Evolutionary conservation across 768 basidiomycete genomes (phyloP), one percentile per base, ranked within the genome.

Genomic region (Psilocybe cyanescens): DNA sequence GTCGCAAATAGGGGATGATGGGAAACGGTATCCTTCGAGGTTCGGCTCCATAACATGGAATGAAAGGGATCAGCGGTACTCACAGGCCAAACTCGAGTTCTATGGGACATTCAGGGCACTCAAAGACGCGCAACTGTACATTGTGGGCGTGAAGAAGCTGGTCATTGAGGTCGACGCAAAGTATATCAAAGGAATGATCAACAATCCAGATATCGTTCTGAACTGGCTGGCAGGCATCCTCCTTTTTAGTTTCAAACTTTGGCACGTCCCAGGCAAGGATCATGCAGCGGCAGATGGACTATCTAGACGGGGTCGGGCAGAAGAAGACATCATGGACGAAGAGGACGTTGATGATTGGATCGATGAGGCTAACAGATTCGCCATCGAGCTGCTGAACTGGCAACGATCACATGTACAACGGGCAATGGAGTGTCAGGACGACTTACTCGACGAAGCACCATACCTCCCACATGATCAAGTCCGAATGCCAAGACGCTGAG

Each of bases 201-300:
- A 74, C 28, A 76, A 19, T 19, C 19, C 19, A 2, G 19, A 19
- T 19, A 19, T 19, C 19, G 19, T 19, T 19, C 19, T 19, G 19
- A 19, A 19, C 19, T 82, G 81, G 81, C 77, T 82, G 45, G 71
- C 72, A 0, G 72, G 62, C 1, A 79, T 82, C 14, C 65, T 74
- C 0, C 56, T 78, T 0, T 81, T 78, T 54, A 49, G 71, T 17
- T 78, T 79, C 61, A 61, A 63, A 1, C 61, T 81, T 1, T 57
- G 69, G 0, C 81, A 82, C 54, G 68, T 82, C 1, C 74, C 76
- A 1, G 71, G 64, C 0, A 45, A 19, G 1, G 19, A 19, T 19
- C 19, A 19, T 19, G 19, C 19, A 2, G 19, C 19, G 19, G 19
- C 19, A 60, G 29, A 54, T 41, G 0, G 63, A 78, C 3, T 17